Evolutionary conservation across 2,329 filamentous ascomycete species (phyloP), one percentile per base, ranked within the genome.

Genomic region (Ceratocystis smalleyi): DNA sequence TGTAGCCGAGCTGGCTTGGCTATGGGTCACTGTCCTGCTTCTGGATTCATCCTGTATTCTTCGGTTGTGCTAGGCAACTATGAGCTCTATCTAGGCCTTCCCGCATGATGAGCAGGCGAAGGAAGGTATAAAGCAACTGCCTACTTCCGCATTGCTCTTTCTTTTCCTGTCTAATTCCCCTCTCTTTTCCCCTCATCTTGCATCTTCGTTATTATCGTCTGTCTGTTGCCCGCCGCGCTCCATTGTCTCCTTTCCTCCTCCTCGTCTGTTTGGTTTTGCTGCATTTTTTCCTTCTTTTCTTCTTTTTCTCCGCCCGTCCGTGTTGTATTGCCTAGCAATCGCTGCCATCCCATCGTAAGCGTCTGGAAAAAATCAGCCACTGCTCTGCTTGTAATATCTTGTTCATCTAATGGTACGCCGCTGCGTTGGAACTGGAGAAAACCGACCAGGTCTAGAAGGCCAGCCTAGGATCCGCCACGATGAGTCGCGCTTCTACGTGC

Each of bases 401-500:
- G 12, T 57, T 57, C 27, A 35, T 57, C 51, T 32, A 57, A 57
- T 57, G 51, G 51, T 57, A 27, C 27, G 24, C 51, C 27, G 5
- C 24, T 59, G 62, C 24, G 51, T 59, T 55, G 62, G 62, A 10
- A 63, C 51, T 59, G 51, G 35, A 35, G 62, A 63, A 57, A 32
- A 15, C 10, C 62, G 62, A 5, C 62, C 62, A 5, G 62, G 51
- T 32, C 62, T 63, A 45, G 51, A 59, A n/a, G 51, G 32, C n/a
- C 62, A 63, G 24, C 62, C 62, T 1, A 55, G n/a, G n/a, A 30
- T 43, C 51, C 35, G 32, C 15, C 6, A 17, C 12, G 24, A 57
- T 17, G 27, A 59, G 62, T 57, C 54, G n/a, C 62, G 62, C 24
- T 63, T 57, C 24, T 49, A 63, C 32, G 40, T 12, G 3, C 35